phyloP scores from a whole-genome alignment of 306 rosid species.

The Hylodesmum podocarpum region DNA sequence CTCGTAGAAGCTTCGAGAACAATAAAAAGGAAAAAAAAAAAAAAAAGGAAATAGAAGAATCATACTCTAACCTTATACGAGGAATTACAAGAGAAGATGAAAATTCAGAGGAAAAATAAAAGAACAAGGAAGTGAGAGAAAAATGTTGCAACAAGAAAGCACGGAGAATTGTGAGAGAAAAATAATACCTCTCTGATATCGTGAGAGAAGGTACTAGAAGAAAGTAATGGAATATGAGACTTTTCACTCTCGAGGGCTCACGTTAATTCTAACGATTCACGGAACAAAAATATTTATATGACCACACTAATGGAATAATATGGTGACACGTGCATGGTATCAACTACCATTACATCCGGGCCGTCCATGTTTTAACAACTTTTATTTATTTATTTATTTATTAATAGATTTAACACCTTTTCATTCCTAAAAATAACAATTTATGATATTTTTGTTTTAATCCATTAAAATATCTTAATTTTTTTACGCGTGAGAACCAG shows the following conservation, averaged over 20 bases:
- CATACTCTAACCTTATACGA: background rate
- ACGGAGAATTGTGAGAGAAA: background rate
- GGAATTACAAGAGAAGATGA: background rate
- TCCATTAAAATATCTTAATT: no score
- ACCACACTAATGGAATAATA: background rate
- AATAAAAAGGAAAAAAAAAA: background rate
- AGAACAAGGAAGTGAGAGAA: background rate
- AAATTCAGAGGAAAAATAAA: background rate
- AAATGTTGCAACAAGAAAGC: background rate
- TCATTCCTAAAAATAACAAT: background rate
- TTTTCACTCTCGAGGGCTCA: background rate
- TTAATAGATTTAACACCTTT: no score
- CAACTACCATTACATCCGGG: background rate
- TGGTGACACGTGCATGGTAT: background rate
- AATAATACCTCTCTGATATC: slow-evolving; percentile 21
- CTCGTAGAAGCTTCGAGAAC: background rate
- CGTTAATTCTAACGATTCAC: no score
- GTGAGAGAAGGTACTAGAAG: background rate
- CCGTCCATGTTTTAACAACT: background rate
- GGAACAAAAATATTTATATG: no score
- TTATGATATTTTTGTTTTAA: background rate
- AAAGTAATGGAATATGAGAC: background rate
- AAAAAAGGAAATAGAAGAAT: background rate
- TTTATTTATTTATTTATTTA: background rate
- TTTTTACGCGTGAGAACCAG: no score